phyloP scores from a whole-genome alignment of 2,329 filamentous ascomycete genomes.

The Ophiostoma montium region DNA sequence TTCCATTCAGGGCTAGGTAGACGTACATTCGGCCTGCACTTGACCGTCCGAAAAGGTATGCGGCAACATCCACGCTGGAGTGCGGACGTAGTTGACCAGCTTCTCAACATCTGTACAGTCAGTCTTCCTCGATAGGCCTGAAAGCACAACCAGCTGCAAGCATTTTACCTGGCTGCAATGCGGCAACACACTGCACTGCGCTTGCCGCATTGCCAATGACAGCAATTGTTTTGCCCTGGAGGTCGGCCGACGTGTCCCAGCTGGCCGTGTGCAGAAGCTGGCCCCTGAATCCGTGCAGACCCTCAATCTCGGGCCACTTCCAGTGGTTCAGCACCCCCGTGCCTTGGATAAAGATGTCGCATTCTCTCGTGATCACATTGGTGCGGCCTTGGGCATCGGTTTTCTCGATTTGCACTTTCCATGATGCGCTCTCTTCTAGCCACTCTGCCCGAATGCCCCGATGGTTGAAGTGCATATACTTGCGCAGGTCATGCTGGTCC shows the following conservation, averaged over 20 bases:
- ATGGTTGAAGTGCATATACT: slow-evolving; percentile 27
- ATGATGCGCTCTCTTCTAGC: slow-evolving; percentile 27
- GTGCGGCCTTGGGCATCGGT: slow-evolving; percentile 4
- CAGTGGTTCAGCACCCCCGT: slow-evolving; percentile 14
- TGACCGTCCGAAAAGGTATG: neutral
- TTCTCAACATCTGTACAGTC: neutral
- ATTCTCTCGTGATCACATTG: neutral
- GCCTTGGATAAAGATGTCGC: slow-evolving; percentile 11
- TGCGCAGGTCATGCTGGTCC: slow-evolving; percentile 20
- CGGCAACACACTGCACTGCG: neutral
- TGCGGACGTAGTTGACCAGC: slow-evolving; percentile 19
- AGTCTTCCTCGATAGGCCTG: neutral
- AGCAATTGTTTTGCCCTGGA: slow-evolving; percentile 16
- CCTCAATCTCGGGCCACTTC: slow-evolving; percentile 18
- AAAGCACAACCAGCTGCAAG: neutral
- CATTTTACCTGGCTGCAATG: slow-evolving; percentile 9
- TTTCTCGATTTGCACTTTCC: slow-evolving; percentile 18
- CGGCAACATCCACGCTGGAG: slow-evolving; percentile 17
- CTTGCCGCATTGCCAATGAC: slow-evolving; percentile 16
- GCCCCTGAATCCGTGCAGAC: slow-evolving; percentile 20
- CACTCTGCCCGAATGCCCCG: slow-evolving; percentile 19
- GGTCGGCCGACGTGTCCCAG: slow-evolving; percentile 4
- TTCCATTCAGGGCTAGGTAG: neutral
- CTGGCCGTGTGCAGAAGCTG: slow-evolving; percentile 18
- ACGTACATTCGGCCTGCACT: neutral